Evolutionary conservation across 495 filamentous ascomycete genomes (phyloP).

Genomic region (Tuber umbilicatum): DNA sequence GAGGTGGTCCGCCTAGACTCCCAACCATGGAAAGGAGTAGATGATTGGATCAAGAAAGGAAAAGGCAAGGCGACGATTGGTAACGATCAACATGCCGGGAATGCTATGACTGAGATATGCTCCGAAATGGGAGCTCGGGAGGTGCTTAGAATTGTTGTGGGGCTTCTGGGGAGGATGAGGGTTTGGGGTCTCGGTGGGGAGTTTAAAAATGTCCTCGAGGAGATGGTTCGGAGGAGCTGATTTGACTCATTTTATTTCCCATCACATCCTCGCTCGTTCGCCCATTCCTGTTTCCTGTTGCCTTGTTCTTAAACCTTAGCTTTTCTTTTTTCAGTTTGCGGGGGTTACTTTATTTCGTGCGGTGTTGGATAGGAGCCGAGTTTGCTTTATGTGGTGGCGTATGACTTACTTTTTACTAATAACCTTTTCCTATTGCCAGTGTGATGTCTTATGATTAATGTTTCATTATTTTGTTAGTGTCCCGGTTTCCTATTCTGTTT

Average conservation of each 20-base stretch:
- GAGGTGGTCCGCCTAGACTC: conserved; percentile 36
- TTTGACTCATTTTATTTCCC: neutral
- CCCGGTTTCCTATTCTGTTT: neutral
- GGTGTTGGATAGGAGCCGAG: neutral
- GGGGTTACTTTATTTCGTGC: neutral
- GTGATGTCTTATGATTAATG: neutral
- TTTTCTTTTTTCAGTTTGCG: neutral
- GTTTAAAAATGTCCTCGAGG: conserved; percentile 40
- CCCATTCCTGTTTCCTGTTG: neutral
- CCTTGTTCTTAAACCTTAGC: neutral
- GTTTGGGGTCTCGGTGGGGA: conserved; percentile 41
- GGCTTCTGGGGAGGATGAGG: conserved; percentile 38
- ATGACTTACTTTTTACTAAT: neutral
- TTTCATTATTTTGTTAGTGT: neutral
- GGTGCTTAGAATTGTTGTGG: conserved; percentile 40
- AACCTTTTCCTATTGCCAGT: neutral
- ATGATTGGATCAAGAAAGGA: conserved; percentile 40
- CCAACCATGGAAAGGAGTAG: conserved; percentile 34
- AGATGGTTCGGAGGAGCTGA: conserved; percentile 36
- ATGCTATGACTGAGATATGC: conserved; percentile 39
- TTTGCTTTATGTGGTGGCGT: neutral
- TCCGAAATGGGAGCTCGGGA: conserved; percentile 37
- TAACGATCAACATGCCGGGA: conserved; percentile 28
- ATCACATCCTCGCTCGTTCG: neutral
- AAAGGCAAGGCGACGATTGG: conserved; percentile 39